Base-by-base conservation (phyloP, 441 rosid genomes). In the Theobroma grandiflorum region DNA sequence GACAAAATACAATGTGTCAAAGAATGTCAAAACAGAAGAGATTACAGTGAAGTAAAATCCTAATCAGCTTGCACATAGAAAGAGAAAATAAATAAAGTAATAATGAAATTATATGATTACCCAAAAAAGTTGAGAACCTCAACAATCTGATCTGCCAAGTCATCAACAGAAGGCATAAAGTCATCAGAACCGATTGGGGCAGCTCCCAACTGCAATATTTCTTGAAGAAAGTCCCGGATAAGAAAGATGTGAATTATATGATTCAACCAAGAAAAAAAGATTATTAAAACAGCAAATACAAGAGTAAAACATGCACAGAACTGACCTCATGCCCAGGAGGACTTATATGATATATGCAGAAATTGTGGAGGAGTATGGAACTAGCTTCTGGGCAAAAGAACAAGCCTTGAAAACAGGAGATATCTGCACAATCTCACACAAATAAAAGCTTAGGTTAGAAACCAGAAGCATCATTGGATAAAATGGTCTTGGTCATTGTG, bases 281-380 rank as follows among this genome's bases (percentile, higher is more conserved):
- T 61, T 11, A 75, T 66, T 67, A 49, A 26, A 20, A n/a, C 52
- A 64, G n/a, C 2, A 63, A 43, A 50, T n/a, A 16, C n/a, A 77
- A 6, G 18, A 68, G 45, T 55, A 76, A 69, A 16, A 12, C 73
- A 67, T 37, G 82, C 7, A 40, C 61, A 68, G 10, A 69, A 88
- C 96, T 84, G 88, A 95, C 98, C 98, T 95, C 96, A 59, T 96
- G 99, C 79, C 98, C 98, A 72, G 98, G 97, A 74, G 99, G 98
- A 86, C 89, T 90, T 76, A 96, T 93, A 79, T 95, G 99, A 84
- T 95, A 96, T 81, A 93, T 86, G 86, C 99, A 95, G 80, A 96
- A 96, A 88, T 95, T 96, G 90, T 95, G 95, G 31, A 95, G 96
- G 31, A 96, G 91, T 88, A 96, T 89, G 37, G 99, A 95, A 85